A percentile compares a stretch with the other conserved stretches of the same genome.
These are phyloP conservation scores for Diaporthe sp. DNA, from an alignment of 2,329 filamentous ascomycete species.

Conservation along the genomic window DNA sequence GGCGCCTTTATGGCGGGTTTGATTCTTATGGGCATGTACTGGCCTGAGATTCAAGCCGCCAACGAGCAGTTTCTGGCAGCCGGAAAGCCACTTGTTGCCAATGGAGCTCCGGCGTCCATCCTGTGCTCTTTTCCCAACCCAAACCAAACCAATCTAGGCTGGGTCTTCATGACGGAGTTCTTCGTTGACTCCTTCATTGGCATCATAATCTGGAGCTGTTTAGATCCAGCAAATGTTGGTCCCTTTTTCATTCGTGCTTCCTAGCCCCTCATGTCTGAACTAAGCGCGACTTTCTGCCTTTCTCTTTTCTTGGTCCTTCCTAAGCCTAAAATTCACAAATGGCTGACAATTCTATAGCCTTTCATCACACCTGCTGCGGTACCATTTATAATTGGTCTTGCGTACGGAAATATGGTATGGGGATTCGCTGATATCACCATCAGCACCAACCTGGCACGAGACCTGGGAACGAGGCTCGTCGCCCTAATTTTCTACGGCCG, in stretches of 20 bases:
- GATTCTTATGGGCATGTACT: conserved; percentile 68
- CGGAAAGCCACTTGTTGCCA: conserved; percentile 48
- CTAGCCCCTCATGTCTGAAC: too few species aligned
- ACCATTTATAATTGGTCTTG: conserved; percentile 68
- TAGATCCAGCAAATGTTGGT: conserved; percentile 66
- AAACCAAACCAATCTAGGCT: conserved; percentile 65
- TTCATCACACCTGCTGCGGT: conserved; percentile 63
- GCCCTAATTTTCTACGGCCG: conserved; percentile 68
- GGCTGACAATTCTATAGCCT: conserved; percentile 46
- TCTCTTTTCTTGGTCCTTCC: too few species aligned
- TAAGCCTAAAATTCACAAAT: neutral
- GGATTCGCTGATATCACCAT: conserved; percentile 68
- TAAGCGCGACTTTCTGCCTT: neutral
- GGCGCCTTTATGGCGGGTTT: conserved; percentile 68
- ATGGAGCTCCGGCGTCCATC: conserved; percentile 65
- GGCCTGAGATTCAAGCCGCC: conserved; percentile 56
- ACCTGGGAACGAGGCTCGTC: conserved; percentile 70
- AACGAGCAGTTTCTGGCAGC: conserved; percentile 52
- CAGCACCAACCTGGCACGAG: conserved; percentile 68
- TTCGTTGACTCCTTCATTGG: conserved; percentile 69
- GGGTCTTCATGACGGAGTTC: conserved; percentile 70
- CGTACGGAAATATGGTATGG: conserved; percentile 67
- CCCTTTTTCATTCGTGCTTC: too few species aligned
- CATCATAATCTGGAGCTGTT: conserved; percentile 68
- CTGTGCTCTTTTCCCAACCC: conserved; percentile 66